Evolutionary conservation across 768 basidiomycete genomes (phyloP), one percentile per base, ranked within the genome.

Genomic region (Kwoniella mangroviensis): DNA sequence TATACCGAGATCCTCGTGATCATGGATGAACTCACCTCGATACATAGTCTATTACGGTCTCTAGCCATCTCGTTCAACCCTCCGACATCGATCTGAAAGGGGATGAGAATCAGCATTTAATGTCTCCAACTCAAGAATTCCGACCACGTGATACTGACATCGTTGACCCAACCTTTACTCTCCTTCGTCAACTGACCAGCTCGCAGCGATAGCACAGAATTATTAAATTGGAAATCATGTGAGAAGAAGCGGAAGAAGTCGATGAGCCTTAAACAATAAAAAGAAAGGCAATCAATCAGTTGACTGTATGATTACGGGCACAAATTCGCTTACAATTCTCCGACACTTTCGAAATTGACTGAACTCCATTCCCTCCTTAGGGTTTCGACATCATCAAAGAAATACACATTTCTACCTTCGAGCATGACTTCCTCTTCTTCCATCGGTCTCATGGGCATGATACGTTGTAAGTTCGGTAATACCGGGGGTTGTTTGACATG

Each of bases 401-500:
- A 98, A 89, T 91, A 92, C 49, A 76, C 55, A 88, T 91, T 75
- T 92, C 92, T 82, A 90, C 92, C 91, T 92, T 78, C 68, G 60
- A 77, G 63, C 75, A 73, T 73, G 67, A 67, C 60, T 65, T 75
- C 68, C 69, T 76, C 67, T 73, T 89, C 88, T 69, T 92, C 87
- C 77, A 95, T 92, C 42, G 93, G 92, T 61, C 92, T 90, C 75
- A 94, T 82, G 42, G 94, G 93, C 24, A 93, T 93, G 87, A 97
- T 92, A 83, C 93, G 90, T 86, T 97, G 94, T 71, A 97, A 87
- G 85, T 97, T 97, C 74, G 96, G 96, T 69, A 99, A 87, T 53
- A 99, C 92, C 26, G 95, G 92, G 65, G 96, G 95, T 75, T 93
- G 93, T 86, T 97, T 96, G 85, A 98, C 94, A 83, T 99, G 97